Conservation (phyloP, 805 yeast genomes). For the Pichia heedii region DNA sequence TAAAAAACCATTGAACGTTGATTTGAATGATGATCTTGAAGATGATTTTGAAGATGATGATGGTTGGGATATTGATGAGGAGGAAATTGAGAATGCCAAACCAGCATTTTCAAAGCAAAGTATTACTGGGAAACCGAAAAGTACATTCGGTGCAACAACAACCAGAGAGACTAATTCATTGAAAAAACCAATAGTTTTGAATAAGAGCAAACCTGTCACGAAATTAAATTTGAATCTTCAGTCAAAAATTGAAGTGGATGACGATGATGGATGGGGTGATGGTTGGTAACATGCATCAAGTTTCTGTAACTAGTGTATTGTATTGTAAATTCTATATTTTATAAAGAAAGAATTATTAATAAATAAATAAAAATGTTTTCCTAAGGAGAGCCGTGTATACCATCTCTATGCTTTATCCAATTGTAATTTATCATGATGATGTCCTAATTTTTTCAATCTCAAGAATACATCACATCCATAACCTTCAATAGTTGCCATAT, state of each 20-base stretch:
- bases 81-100: slow-evolving; percentile 1
- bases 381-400: too few species aligned
- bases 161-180: slow-evolving; percentile 1
- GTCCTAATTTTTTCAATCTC: slow-evolving; percentile 70
- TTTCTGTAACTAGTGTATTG: too few species aligned
- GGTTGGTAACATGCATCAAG: slow-evolving; percentile 31
- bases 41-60: slow-evolving; percentile 15
- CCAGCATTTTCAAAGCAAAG: neutral
- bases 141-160: neutral
- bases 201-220: slow-evolving; percentile 18
- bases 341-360: too few species aligned
- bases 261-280: slow-evolving; percentile 38
- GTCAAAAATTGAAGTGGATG: slow-evolving; percentile 22
- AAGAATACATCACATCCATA: slow-evolving; percentile 86
- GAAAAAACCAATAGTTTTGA: slow-evolving; percentile 5
- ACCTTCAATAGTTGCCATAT: slow-evolving; percentile 77
- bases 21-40: slow-evolving; percentile 14
- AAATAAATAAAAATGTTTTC: neutral
- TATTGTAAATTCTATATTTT: too few species aligned
- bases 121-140: neutral
- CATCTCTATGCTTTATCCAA: slow-evolving; percentile 58
- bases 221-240: slow-evolving; percentile 28
- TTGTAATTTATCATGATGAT: slow-evolving; percentile 51
- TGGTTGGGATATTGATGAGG: slow-evolving; percentile 26
- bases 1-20: neutral